Evolutionary conservation across 306 rosid species (phyloP).

Genomic region (Styphnolobium japonicum): DNA sequence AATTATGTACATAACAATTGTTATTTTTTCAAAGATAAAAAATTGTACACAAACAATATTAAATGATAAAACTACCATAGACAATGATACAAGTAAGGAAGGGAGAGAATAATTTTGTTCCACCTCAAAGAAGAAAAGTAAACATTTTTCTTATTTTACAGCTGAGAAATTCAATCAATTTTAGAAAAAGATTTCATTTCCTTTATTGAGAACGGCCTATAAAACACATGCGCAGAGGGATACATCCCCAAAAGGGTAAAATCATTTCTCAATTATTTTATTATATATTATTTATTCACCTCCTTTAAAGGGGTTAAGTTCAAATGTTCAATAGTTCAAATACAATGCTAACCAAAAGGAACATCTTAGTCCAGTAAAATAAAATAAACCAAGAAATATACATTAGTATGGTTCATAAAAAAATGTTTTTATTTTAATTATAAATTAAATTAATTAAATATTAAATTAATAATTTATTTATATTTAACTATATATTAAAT

Average conservation of each 20-base stretch:
- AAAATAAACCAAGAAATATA: too few species aligned
- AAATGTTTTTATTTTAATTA: too few species aligned
- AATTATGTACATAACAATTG: background rate
- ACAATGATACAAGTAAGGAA: background rate
- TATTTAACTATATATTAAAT: too few species aligned
- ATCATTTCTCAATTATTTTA: background rate
- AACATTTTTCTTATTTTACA: background rate
- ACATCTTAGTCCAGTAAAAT: background rate
- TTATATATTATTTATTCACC: background rate
- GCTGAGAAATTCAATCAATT: background rate
- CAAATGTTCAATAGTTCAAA: conserved; percentile 9
- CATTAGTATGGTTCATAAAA: too few species aligned
- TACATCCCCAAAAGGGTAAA: background rate
- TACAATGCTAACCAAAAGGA: background rate
- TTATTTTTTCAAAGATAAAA: background rate
- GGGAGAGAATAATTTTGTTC: background rate
- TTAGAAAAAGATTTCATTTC: background rate
- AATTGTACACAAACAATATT: background rate
- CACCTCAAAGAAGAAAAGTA: conserved; percentile 16
- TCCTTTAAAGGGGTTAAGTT: conserved; percentile 4
- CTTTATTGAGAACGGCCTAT: background rate
- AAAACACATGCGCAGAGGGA: conserved; percentile 2
- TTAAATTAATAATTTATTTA: too few species aligned
- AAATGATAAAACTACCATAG: background rate
- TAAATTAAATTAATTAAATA: too few species aligned